Evolutionary conservation across 2,329 filamentous ascomycete species (phyloP).

Genomic region (Didymella segeticola): DNA sequence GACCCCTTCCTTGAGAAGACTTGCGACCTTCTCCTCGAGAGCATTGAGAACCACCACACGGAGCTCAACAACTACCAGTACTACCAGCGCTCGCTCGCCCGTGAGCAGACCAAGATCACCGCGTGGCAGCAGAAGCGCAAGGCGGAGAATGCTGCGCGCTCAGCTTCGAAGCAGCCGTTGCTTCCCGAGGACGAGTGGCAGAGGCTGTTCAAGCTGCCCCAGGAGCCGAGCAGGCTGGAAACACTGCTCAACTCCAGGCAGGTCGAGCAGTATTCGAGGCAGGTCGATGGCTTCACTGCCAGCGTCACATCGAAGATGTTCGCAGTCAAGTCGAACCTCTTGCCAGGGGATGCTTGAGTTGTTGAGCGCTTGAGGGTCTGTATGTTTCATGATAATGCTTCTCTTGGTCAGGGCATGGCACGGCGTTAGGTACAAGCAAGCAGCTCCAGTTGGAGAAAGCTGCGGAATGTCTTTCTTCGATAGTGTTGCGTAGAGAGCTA

Average conservation of each 20-base stretch:
- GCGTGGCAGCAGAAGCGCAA: conserved; percentile 98
- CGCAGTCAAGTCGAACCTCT: conserved; percentile 76
- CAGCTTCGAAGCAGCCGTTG: conserved; percentile 83
- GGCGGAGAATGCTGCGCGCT: conserved; percentile 87
- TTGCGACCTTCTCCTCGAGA: conserved; percentile 92
- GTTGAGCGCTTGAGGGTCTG: conserved; percentile 27
- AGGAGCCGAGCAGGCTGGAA: conserved; percentile 91
- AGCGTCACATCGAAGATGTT: conserved; percentile 97
- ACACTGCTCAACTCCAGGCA: conserved; percentile 94
- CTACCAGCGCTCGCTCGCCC: conserved; percentile 91
- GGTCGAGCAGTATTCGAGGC: conserved; percentile 96
- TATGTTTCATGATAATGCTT: conserved; percentile 42
- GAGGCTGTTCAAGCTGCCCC: conserved; percentile 95
- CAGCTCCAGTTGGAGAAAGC: conserved; percentile 28
- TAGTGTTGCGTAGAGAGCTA: conserved; percentile 12
- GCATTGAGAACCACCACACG: conserved; percentile 97
- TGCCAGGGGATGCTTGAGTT: conserved; percentile 59
- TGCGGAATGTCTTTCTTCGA: conserved; percentile 30
- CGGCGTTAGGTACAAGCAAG: conserved; percentile 43
- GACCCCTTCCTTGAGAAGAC: conserved; percentile 99
- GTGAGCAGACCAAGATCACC: conserved; percentile 95
- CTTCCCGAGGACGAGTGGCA: conserved; percentile 98
- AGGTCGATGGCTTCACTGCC: conserved; percentile 95
- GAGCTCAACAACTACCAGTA: conserved; percentile 99
- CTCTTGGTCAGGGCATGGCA: conserved; percentile 47